These are phyloP conservation scores for Pelargonium citronellum DNA, from an alignment of 441 rosid species.

Conservation along the genomic window DNA sequence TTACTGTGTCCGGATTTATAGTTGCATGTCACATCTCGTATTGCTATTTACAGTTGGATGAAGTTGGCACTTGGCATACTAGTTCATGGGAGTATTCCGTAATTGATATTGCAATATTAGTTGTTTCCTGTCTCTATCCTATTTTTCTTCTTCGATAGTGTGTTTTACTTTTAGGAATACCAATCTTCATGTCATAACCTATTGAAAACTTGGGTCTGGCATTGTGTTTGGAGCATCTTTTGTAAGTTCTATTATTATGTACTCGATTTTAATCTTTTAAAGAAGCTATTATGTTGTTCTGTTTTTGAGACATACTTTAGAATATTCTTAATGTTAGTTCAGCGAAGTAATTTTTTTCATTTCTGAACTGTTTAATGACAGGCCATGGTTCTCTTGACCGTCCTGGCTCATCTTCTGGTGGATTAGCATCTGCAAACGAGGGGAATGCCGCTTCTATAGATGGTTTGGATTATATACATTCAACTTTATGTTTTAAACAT, in stretches of 20 bases:
- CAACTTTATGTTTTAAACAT: background rate
- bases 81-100: background rate
- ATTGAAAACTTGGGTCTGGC: background rate
- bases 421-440: conserved; percentile 37
- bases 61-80: background rate
- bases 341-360: background rate
- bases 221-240: background rate
- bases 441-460: conserved; percentile 31
- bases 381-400: conserved; percentile 44
- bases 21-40: too few relatives aligned
- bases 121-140: background rate
- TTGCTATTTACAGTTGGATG: too few relatives aligned
- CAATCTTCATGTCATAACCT: background rate
- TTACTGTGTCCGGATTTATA: too few relatives aligned
- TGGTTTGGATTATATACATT: conserved; percentile 38
- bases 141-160: background rate
- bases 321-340: background rate
- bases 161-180: background rate
- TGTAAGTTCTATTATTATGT: background rate
- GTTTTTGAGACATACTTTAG: background rate
- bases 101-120: background rate
- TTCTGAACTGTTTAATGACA: conserved; percentile 33
- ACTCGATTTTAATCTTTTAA: background rate
- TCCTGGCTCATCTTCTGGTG: conserved; percentile 57
- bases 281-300: background rate